phyloP scores from a whole-genome alignment of 768 basidiomycete species.

The Tephrocybe sp. region DNA sequence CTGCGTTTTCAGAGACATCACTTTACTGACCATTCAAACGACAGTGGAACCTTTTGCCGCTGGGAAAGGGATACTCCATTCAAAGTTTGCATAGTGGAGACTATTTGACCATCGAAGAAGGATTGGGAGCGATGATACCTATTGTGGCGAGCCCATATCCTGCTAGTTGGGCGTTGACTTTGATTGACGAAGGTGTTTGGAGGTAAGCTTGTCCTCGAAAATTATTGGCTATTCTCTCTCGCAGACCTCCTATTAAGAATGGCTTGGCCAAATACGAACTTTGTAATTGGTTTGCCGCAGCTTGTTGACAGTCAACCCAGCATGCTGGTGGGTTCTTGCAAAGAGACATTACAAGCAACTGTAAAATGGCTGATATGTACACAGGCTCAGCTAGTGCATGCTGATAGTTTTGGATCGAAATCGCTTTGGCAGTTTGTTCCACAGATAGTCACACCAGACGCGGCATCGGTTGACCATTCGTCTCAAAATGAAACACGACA shows the following conservation, averaged over 20 bases:
- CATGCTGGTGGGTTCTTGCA: not conserved
- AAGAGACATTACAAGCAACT: not conserved
- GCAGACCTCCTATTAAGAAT: constrained; percentile 16
- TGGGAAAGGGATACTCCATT: constrained; percentile 33
- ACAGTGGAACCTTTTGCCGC: constrained; percentile 30
- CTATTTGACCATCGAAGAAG: constrained; percentile 29
- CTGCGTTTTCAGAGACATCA: not conserved
- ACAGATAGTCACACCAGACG: not conserved
- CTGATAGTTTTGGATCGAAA: constrained; percentile 14
- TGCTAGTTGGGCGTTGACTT: constrained; percentile 30
- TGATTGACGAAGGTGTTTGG: constrained; percentile 18
- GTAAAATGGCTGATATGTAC: not conserved
- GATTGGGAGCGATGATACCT: constrained; percentile 14
- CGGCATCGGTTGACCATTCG: not conserved
- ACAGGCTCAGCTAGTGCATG: constrained; percentile 20
- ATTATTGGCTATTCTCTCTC: not conserved
- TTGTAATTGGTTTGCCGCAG: constrained; percentile 20
- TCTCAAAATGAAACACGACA: not conserved
- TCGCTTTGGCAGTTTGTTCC: constrained; percentile 22
- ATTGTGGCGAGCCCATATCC: constrained; percentile 28
- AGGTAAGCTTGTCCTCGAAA: constrained; percentile 9
- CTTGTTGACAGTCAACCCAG: constrained; percentile 3
- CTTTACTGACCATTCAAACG: not conserved
- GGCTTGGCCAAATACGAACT: constrained; percentile 23
- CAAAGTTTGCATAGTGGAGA: constrained; percentile 21